Base-by-base conservation (phyloP, 2,329 filamentous ascomycete species). In the Fulvia fulva region DNA sequence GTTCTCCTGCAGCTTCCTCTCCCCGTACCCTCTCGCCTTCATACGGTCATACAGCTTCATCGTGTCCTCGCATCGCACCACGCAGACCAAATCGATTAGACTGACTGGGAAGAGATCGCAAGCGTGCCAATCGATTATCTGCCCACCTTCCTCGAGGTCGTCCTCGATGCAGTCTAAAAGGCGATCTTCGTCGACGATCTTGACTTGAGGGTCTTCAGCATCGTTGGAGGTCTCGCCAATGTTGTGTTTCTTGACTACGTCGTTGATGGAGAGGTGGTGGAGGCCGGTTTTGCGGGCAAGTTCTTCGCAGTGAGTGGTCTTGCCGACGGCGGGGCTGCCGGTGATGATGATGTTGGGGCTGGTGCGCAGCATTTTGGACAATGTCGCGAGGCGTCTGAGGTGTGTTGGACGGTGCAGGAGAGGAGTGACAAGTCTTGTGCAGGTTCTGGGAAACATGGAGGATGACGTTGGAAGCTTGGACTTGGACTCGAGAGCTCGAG, bases 71-170 rank as follows among this genome's bases (percentile, higher is more conserved):
- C 89, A 90, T 47, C 94, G 83, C 63, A 99, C 75, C 56, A 99
- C 94, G 5, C 97, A 89, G 0, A 99, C 92, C 2, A 99, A 83
- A 73, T 99, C 94, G 70, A 99, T 88, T 90, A 92, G 95, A 70
- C 88, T 88, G 72, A 89, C 87, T 1, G 94, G 94, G 71, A 97
- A 97, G 22, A 97, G 77, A 69, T 97, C 94, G 77, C 93, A 97
- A 1, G 92, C 93, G 76, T 99, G 94, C 93, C 94, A 99, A 77
- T 99, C 94, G 70, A 99, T 89, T 67, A 99, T 86, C 74, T 86
- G 90, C 21, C 94, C 94, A 57, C 93, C 93, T 21, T 83, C 77
- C 62, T 87, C 83, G 41, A 90, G 82, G 61, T 94, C 87, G 57
- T 89, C 83, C 76, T 97, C 94, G 57, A 99, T 88, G 50, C 89